Evolutionary conservation across 2,329 filamentous ascomycete species (phyloP).

Genomic region (Xenoacremonium recifei): DNA sequence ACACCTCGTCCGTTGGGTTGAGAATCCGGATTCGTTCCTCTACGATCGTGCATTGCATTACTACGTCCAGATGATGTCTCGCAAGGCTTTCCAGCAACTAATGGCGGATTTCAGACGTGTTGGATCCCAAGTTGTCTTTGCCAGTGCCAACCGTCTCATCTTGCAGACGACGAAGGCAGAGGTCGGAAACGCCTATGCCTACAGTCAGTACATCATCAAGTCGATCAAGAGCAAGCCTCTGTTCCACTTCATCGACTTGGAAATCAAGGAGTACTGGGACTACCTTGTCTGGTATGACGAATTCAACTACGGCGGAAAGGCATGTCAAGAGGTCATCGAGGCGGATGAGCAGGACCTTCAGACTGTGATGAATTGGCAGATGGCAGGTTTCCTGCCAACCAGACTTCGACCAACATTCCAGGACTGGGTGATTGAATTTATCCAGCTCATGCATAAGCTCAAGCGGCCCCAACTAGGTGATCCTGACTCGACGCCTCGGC

Average conservation of each 20-base stretch:
- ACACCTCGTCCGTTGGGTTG: conserved; percentile 95
- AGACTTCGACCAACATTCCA: conserved; percentile 83
- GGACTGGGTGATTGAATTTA: conserved; percentile 92
- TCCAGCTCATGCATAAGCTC: conserved; percentile 86
- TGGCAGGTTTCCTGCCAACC: conserved; percentile 80
- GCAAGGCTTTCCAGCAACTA: conserved; percentile 93
- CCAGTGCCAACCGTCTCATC: conserved; percentile 82
- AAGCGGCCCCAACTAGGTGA: conserved; percentile 65
- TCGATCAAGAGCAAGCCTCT: conserved; percentile 93
- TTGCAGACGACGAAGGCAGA: conserved; percentile 96
- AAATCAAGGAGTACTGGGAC: conserved; percentile 99
- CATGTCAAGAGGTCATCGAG: conserved; percentile 78
- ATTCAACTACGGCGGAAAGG: conserved; percentile 97
- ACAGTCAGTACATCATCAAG: conserved; percentile 96
- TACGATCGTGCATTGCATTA: conserved; percentile 94
- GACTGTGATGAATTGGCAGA: conserved; percentile 98
- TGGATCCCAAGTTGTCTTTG: conserved; percentile 94
- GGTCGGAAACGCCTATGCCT: conserved; percentile 94
- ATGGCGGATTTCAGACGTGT: conserved; percentile 96
- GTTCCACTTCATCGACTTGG: conserved; percentile 95
- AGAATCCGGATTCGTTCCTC: conserved; percentile 87
- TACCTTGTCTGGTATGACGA: conserved; percentile 99
- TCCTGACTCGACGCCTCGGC: conserved; percentile 50
- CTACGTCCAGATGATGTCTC: conserved; percentile 98
- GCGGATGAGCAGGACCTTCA: conserved; percentile 72